phyloP scores from a whole-genome alignment of 768 basidiomycete species.

The Gymnopilus junonius region DNA sequence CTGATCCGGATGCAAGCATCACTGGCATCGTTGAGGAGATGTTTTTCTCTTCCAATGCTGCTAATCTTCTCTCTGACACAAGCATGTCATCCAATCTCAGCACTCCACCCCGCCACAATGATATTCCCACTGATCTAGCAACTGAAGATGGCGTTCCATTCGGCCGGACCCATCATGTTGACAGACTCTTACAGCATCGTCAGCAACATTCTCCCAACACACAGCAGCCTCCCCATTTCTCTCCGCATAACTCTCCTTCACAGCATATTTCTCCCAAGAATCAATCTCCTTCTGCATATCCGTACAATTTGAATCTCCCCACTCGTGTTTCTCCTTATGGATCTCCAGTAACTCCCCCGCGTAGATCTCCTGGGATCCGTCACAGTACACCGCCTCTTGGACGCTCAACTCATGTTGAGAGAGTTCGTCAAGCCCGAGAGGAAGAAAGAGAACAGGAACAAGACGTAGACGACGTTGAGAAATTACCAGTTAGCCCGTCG shows the following conservation, averaged over 20 bases:
- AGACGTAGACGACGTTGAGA: constrained; percentile 31
- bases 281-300: constrained; percentile 24
- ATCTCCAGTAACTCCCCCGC: constrained; percentile 40
- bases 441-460: constrained; percentile 31
- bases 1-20: constrained; percentile 61
- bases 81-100: constrained; percentile 29
- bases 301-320: constrained; percentile 33
- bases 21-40: constrained; percentile 76
- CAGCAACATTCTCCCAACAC: constrained; percentile 37
- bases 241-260: constrained; percentile 30
- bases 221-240: constrained; percentile 35
- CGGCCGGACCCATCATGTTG: constrained; percentile 65
- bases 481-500: constrained; percentile 41
- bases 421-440: constrained; percentile 31
- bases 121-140: constrained; percentile 60
- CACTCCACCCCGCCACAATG: constrained; percentile 48
- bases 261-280: constrained; percentile 22
- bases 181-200: constrained; percentile 52
- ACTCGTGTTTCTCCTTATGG: constrained; percentile 37
- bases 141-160: constrained; percentile 67
- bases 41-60: constrained; percentile 49
- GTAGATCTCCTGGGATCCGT: constrained; percentile 31
- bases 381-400: constrained; percentile 43
- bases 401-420: constrained; percentile 39
- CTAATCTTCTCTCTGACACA: constrained; percentile 23